Evolutionary conservation across 768 basidiomycete genomes (phyloP).

Genomic region (Tephrocybe sp.): DNA sequence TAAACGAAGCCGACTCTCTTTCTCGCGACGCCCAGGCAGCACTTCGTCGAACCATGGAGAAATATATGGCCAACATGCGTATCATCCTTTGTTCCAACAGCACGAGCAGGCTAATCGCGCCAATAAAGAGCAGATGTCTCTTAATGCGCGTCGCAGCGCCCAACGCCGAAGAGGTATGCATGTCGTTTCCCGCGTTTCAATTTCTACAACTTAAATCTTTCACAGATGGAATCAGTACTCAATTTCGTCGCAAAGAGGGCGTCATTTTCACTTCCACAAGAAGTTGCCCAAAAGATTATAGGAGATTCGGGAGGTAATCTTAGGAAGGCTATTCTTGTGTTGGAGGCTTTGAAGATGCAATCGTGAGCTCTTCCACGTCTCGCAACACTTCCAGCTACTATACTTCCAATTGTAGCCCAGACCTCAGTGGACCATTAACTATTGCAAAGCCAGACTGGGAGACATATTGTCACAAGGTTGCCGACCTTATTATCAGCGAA

Average conservation of each 20-base stretch:
- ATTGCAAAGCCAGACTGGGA: slow-evolving; percentile 99
- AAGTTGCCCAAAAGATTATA: slow-evolving; percentile 73
- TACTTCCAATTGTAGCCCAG: slow-evolving; percentile 52
- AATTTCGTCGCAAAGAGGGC: slow-evolving; percentile 77
- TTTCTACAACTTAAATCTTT: background rate
- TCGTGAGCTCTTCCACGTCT: slow-evolving; percentile 51
- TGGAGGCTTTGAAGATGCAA: slow-evolving; percentile 97
- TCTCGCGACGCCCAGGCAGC: slow-evolving; percentile 97
- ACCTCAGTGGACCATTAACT: slow-evolving; percentile 70
- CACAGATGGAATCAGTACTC: slow-evolving; percentile 79
- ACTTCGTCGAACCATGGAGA: slow-evolving; percentile 96
- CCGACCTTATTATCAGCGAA: slow-evolving; percentile 84
- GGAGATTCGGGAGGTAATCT: slow-evolving; percentile 85
- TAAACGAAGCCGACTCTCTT: slow-evolving; percentile 95
- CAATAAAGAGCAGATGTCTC: slow-evolving; percentile 93
- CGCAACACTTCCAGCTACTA: background rate
- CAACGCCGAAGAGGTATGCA: slow-evolving; percentile 62
- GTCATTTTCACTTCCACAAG: slow-evolving; percentile 75
- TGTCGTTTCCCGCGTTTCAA: background rate
- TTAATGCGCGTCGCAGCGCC: slow-evolving; percentile 93
- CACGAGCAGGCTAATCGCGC: slow-evolving; percentile 92
- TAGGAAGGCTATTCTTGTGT: slow-evolving; percentile 89
- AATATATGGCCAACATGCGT: slow-evolving; percentile 97
- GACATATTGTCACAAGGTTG: slow-evolving; percentile 90
- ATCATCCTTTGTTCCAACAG: slow-evolving; percentile 96